These are phyloP conservation scores for Xylariaceae sp. DNA, from an alignment of 2,329 filamentous ascomycete species.

Conservation along the genomic window DNA sequence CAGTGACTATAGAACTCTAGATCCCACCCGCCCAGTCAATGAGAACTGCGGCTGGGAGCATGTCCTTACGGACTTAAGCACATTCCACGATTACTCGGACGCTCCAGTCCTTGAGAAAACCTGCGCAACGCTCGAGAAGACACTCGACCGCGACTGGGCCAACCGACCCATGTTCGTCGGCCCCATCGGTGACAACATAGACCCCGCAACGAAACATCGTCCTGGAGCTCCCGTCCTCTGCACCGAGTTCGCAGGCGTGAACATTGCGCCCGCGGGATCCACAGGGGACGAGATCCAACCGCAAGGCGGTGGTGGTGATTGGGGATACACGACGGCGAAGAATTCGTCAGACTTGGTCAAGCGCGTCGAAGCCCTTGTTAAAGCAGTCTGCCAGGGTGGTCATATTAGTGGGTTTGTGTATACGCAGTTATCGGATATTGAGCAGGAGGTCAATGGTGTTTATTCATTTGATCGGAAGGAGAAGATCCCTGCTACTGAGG, in stretches of 20 bases:
- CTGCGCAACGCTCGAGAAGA: slow-evolving; percentile 50
- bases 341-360: slow-evolving; percentile 57
- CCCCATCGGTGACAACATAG: slow-evolving; percentile 37
- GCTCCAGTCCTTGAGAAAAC: slow-evolving; percentile 51
- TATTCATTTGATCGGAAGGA: slow-evolving; percentile 59
- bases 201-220: slow-evolving; percentile 48
- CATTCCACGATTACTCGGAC: slow-evolving; percentile 66
- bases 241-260: slow-evolving; percentile 66
- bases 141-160: slow-evolving; percentile 48
- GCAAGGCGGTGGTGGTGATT: slow-evolving; percentile 46
- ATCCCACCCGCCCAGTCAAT: slow-evolving; percentile 61
- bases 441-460: slow-evolving; percentile 65
- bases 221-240: slow-evolving; percentile 59
- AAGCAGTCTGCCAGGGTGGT: slow-evolving; percentile 54
- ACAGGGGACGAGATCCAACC: slow-evolving; percentile 17
- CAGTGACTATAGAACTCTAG: slow-evolving; percentile 42
- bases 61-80: slow-evolving; percentile 59
- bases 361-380: slow-evolving; percentile 55
- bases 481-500: slow-evolving; percentile 54
- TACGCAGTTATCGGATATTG: slow-evolving; percentile 62
- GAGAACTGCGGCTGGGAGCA: slow-evolving; percentile 73
- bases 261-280: slow-evolving; percentile 51
- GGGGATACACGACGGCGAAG: slow-evolving; percentile 65
- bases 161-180: slow-evolving; percentile 53
- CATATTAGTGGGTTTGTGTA: slow-evolving; percentile 59